Base-by-base conservation (phyloP, 2,329 filamentous ascomycete genomes). In the Diaporthe ampelina region DNA sequence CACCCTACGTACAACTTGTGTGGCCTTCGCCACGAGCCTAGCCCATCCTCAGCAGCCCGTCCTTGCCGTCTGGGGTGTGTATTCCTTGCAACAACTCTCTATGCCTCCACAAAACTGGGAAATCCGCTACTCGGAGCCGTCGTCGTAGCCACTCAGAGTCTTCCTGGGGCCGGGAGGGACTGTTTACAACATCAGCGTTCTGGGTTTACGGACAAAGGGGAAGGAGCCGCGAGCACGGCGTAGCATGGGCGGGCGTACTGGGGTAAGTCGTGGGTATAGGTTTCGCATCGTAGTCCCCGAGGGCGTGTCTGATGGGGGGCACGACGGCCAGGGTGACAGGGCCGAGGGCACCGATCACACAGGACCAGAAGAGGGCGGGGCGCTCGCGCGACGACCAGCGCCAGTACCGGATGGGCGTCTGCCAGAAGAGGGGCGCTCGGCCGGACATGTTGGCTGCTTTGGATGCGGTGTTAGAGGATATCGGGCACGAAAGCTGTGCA, bases 181-280 rank as follows among this genome's bases (percentile, higher is more conserved):
- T 92, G 77, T 72, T 74, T 40, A 72, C 17, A 48, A 24, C 37
- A 73, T 50, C 40, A 73, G 56, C 19, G 26, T n/a, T 11, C n/a
- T 4, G 45, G 45, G 21, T n/a, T 11, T n/a, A 50, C 19, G 21
- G n/a, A n/a, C 19, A 50, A 21, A 21, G 45, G 45, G 45, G 45
- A 11, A 19, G 8, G 45, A 11, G 21, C 45, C 21, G 48, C 40
- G 48, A n/a, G 29, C 29, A 19, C 24, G 48, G 29, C 29, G 40
- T 10, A 24, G 13, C 21, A 15, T 26, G 73, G 37, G 43, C n/a
- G n/a, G 48, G 26, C 94, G 83, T 90, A 98, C 96, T 91, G 75
- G 97, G 97, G 88, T 98, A 99, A 82, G 95, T 97, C 84, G 95
- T 86, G 43, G 97, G 97, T 77, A 98, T 92, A 73, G 88, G 90